Base-by-base conservation (phyloP, 2,329 filamentous ascomycete species). In the Magnaporthiopsis rhizophila region DNA sequence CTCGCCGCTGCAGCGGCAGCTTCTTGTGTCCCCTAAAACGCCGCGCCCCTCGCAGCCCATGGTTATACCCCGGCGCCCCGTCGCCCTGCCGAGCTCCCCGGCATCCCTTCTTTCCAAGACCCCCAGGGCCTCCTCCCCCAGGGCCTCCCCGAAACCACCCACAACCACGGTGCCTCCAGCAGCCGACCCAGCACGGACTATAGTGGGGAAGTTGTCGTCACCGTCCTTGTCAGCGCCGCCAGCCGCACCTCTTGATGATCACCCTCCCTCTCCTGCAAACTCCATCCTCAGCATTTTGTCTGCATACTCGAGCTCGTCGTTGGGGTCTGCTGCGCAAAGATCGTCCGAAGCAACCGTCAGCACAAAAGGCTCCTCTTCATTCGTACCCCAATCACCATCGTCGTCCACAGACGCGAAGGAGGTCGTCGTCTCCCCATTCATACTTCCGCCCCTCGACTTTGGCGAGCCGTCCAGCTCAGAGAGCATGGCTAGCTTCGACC, bases 211-310 rank as follows among this genome's bases (percentile, higher is more conserved):
- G 45, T 53, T 53, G 28, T 32, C 57, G 57, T 58, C 57, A 58
- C 28, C 28, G 57, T 26, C 57, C 28, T 28, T 58, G 24, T 13
- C 57, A 15, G 24, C 24, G 57, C 57, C 57, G 9, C 28, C 45
- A n/a, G 45, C 45, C 21, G 45, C 45, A 9, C 18, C 45, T 53
- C 30, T 34, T 59, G 32, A n/a, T 63, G 53, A 53, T 53, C 30
- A 53, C 13, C 62, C 62, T 70, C 62, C 69, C 64, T 80, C 81
- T 58, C 79, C 81, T 3, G 75, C 76, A 1, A 78, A 78, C 30
- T 85, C 83, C 12, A 73, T 86, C 62, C 83, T 79, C 18, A 86
- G 83, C 70, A 73, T 86, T 13, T 69, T 86, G 50, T 85, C 82
- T 13, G 82, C 83, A 26, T 86, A 86, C 69, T 81, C 81, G 62